These are phyloP conservation scores for Monosporascus sp. DNA, from an alignment of 2,329 filamentous ascomycete genomes.

Conservation along the genomic window DNA sequence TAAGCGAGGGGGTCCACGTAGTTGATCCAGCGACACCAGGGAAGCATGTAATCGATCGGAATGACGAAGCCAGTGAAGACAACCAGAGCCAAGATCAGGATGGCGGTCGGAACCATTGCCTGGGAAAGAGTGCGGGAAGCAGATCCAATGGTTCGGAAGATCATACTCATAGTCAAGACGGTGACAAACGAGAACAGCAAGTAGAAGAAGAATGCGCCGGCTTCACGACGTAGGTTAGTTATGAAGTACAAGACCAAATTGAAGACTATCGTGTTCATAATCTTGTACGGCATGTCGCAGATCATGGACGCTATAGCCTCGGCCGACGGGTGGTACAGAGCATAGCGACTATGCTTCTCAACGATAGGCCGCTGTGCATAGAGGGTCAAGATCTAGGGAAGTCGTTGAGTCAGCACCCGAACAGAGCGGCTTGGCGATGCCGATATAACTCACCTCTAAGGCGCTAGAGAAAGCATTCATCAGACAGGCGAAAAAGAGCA, in stretches of 20 bases:
- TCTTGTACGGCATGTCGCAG: constrained; percentile 78
- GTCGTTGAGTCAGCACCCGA: constrained; percentile 8
- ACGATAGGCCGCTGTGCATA: constrained; percentile 89
- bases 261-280: constrained; percentile 69
- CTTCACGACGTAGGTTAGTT: constrained; percentile 69
- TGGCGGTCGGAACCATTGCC: constrained; percentile 55
- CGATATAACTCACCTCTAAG: constrained; percentile 53
- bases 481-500: constrained; percentile 83
- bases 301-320: constrained; percentile 87
- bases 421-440: constrained; percentile 12
- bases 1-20: constrained; percentile 78
- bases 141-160: constrained; percentile 78
- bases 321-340: constrained; percentile 82
- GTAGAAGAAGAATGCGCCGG: constrained; percentile 82
- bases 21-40: constrained; percentile 79
- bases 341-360: constrained; percentile 83
- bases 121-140: constrained; percentile 66
- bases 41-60: constrained; percentile 64
- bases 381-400: constrained; percentile 66
- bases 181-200: constrained; percentile 69
- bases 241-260: constrained; percentile 84
- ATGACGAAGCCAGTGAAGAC: constrained; percentile 69
- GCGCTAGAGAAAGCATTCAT: constrained; percentile 81
- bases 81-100: constrained; percentile 62
- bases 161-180: constrained; percentile 77